Conservation (phyloP, 345 rosid genomes). For the Melaleuca quinquenervia region DNA sequence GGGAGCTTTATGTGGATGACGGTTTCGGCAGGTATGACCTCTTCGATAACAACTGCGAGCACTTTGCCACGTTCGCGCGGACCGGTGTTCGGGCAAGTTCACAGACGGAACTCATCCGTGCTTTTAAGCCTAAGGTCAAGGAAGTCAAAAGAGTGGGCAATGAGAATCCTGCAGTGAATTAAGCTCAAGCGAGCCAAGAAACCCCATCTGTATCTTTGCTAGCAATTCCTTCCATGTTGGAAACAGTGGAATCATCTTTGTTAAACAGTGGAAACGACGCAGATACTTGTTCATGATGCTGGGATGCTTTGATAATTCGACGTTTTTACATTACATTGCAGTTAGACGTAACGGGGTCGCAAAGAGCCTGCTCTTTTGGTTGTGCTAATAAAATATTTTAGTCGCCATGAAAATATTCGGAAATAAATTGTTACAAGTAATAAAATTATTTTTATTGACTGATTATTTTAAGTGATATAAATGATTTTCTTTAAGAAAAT, state of each 20-base stretch:
- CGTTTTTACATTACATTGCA: no score
- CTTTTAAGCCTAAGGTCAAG: rapidly evolving
- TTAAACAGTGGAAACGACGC: no score
- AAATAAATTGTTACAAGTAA: no score
- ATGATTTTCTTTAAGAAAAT: no score
- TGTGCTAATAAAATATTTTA: no score
- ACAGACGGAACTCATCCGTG: background rate
- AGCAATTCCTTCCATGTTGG: background rate
- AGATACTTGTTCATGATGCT: no score
- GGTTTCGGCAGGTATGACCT: background rate
- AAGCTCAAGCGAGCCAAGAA: background rate
- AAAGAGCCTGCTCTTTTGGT: no score
- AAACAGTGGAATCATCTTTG: background rate
- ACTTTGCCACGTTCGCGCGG: background rate
- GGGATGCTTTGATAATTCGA: no score
- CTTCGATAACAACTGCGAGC: background rate
- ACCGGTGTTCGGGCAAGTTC: background rate
- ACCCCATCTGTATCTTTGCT: background rate
- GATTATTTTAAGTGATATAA: no score
- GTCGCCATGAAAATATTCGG: no score
- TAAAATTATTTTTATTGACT: no score
- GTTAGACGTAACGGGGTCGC: no score
- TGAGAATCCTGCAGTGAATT: background rate
- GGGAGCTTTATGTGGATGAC: background rate
- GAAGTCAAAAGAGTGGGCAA: background rate